Percentiles rank a stretch among this genome's conserved stretches.
Conservation (phyloP, 2,329 filamentous ascomycete genomes). For the Stachybotrys chlorohalonatus region DNA sequence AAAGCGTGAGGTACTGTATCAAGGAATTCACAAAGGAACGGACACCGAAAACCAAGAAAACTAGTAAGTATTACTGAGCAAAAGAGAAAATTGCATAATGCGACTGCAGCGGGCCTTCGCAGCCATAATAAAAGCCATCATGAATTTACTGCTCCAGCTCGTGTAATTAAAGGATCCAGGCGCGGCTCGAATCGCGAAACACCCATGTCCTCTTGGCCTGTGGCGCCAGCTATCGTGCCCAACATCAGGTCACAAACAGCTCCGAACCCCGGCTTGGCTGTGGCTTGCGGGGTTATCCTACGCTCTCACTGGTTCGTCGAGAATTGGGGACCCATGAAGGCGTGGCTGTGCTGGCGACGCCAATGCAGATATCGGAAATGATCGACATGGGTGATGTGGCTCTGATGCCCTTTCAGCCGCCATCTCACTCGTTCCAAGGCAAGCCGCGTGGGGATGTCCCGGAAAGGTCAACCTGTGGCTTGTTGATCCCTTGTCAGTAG, state of each 20-base stretch:
- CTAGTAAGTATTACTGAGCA: not conserved
- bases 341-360: constrained; percentile 12
- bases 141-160: not conserved
- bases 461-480: not conserved
- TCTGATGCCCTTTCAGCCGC: not conserved
- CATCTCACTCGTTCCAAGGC: not conserved
- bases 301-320: not conserved
- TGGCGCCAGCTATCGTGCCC: not conserved
- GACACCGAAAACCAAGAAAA: not conserved
- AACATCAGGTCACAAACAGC: not conserved
- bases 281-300: not conserved
- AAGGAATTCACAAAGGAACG: no score
- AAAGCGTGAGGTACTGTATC: no score
- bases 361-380: constrained; percentile 10
- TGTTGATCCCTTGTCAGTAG: not conserved
- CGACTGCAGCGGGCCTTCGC: not conserved
- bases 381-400: constrained; percentile 6
- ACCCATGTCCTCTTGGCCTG: not conserved
- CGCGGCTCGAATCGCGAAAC: not conserved
- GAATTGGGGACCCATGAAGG: not conserved
- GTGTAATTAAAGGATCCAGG: not conserved
- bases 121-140: not conserved
- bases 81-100: not conserved
- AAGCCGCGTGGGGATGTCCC: not conserved
- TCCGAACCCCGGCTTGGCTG: not conserved